Conservation (phyloP, 148 eudicot species). For the Camellia granthamiana region DNA sequence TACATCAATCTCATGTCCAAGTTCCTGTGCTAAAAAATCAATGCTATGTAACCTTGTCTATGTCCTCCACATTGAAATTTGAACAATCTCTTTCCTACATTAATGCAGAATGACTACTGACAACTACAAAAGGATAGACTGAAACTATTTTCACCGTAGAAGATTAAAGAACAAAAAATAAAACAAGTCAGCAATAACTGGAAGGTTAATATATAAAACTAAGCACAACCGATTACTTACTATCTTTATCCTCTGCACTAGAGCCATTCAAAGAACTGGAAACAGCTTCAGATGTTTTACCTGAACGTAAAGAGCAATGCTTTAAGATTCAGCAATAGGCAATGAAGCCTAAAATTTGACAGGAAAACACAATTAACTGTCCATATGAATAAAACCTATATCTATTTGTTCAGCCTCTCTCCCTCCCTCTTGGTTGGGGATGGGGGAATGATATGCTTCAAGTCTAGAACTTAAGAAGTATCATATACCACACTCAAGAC, state of each 20-base stretch:
- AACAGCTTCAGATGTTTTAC: constrained; percentile 35
- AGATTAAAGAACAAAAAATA: not conserved
- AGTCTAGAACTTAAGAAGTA: too few relatives aligned
- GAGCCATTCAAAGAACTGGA: constrained; percentile 41
- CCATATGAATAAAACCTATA: not conserved
- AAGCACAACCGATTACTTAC: constrained; percentile 36
- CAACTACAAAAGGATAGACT: not conserved
- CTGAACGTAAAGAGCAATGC: constrained; percentile 31
- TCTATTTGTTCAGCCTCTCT: not conserved
- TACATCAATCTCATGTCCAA: not conserved
- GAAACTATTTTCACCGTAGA: not conserved
- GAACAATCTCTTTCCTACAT: not conserved
- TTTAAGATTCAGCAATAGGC: constrained; percentile 3
- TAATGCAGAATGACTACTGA: not conserved
- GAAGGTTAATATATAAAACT: not conserved
- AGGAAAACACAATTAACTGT: not conserved
- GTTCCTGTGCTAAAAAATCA: not conserved
- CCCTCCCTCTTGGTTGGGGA: too few relatives aligned
- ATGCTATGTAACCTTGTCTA: not conserved
- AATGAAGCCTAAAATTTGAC: not conserved
- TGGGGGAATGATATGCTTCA: too few relatives aligned
- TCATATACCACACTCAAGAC: too few relatives aligned
- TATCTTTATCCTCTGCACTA: constrained; percentile 35
- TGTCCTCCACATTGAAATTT: not conserved
- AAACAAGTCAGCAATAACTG: not conserved